Base-by-base conservation (phyloP, 75 land plant genomes). In the Pinus taeda region DNA sequence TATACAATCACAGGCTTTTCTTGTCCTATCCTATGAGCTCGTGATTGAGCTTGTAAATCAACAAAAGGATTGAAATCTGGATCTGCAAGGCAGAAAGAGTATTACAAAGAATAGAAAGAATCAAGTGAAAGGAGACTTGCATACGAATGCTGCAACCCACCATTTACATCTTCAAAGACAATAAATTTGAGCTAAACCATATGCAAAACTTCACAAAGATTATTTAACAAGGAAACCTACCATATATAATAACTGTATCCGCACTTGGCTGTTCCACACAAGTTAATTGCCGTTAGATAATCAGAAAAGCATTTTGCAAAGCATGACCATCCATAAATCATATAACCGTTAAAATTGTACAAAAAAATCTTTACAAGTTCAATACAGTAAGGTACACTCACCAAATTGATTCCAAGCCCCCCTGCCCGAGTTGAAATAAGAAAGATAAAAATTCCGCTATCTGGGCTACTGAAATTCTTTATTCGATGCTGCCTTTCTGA, bases 51-150 rank as follows among this genome's bases (percentile, higher is more conserved):
- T 81, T 83, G 85, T 39, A 82, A 53, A 65, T 82, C 84, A 57
- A 83, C 84, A 60, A 83, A 83, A 55, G 85, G 85, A 59, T 83
- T 83, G 74, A 83, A 83, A 82, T 83, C 85, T 37, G 78, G 85
- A 75, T 83, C 85, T 83, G 84, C 33, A 78, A 4, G 57, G 20
- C 13, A 22, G 20, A 36, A 18, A 49, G 42, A 39, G 21, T 26
- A 6, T 73, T 18, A 53, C 59, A 74, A 18, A 18, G 67, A 49
- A 29, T 78, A 33, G 55, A 5, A 45, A 78, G 39, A 64, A 18
- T 21, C 6, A 70, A 24, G 26, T 75, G 36, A 76, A 56, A 30
- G 18, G 15, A 21, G 57, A 36, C 72, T 21, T 15, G 61, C 37
- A 57, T 49, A 21, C 17, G 33, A 37, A 56, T 49, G 72, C 6